Base-by-base conservation (phyloP, 768 basidiomycete species). In the Mycena capillaripes region DNA sequence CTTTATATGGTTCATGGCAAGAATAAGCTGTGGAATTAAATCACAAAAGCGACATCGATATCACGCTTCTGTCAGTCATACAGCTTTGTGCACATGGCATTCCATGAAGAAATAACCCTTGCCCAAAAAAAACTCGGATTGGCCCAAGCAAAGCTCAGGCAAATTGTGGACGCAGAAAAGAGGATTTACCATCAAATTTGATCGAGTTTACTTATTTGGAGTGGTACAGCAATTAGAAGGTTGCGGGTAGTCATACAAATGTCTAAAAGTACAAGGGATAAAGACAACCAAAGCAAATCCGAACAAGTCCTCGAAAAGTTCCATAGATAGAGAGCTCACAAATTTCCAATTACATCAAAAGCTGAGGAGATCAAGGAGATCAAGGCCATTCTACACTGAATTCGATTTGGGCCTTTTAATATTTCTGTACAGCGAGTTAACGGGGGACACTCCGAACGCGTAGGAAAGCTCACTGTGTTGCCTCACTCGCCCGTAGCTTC, bases 1-100 rank as follows among this genome's bases (percentile, higher is more conserved):
- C 58, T 60, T 61, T 53, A 69, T 69, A 69, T 61, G 52, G 63
- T 66, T 32, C 65, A 57, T 66, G 55, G 42, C 25, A 44, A 29
- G 57, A 36, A 36, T 2, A 65, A 44, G 40, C 53, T 66, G 42
- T 42, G 21, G 36, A 21, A 38, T 16, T 3, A 11, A 16, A 38
- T 38, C 14, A 38, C 14, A 14, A 14, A 29, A 11, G 19, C 40
- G 11, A 11, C 48, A 34, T 36, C 32, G 34, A 11, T 10, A 14
- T 10, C 34, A 60, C 30, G 59, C 21, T 60, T 27, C 25, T 60
- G 59, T 60, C 59, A 30, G 32, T 57, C 23, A 25, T 25, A 40
- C 32, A 25, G 21, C 23, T 48, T 25, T 14, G 4, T n/a, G 32
- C 21, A 21, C 29, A 55, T 3, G 38, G 38, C 38, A n/a, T n/a